Evolutionary conservation across 2,329 filamentous ascomycete species (phyloP).

Genomic region (Aureobasidium melanogenum): DNA sequence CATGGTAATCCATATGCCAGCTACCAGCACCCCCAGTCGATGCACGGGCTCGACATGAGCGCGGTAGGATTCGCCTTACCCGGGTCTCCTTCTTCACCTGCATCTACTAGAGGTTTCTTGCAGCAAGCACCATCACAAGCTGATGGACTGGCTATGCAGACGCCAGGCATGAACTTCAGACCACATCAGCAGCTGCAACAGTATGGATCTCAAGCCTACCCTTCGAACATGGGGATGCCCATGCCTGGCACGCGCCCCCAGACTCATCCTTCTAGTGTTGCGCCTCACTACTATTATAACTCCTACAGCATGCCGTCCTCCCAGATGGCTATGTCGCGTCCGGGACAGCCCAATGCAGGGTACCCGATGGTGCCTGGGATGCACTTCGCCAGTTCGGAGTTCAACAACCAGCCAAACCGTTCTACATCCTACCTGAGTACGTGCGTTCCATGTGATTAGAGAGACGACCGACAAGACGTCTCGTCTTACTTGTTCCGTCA

Average conservation of each 20-base stretch:
- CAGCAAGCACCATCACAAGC: neutral
- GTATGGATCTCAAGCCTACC: neutral
- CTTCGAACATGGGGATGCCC: neutral
- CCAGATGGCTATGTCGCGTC: neutral
- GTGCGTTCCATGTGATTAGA: neutral
- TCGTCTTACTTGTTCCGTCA: neutral
- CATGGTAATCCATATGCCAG: neutral
- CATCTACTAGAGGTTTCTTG: neutral
- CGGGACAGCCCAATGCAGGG: neutral
- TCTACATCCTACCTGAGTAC: neutral
- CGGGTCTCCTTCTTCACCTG: neutral
- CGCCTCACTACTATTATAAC: neutral
- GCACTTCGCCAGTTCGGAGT: neutral
- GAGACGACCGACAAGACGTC: no score
- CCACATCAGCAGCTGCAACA: neutral
- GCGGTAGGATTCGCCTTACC: neutral
- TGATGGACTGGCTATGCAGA: neutral
- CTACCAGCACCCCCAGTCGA: neutral
- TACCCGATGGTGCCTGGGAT: neutral
- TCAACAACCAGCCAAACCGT: neutral
- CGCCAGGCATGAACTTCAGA: neutral
- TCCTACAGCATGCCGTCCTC: neutral
- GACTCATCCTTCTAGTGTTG: neutral
- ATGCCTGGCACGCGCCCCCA: neutral
- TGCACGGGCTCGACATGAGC: slow-evolving; percentile 8